These are phyloP conservation scores for Trichoderma pleuroti DNA, from an alignment of 2,329 filamentous ascomycete genomes.

Conservation along the genomic window DNA sequence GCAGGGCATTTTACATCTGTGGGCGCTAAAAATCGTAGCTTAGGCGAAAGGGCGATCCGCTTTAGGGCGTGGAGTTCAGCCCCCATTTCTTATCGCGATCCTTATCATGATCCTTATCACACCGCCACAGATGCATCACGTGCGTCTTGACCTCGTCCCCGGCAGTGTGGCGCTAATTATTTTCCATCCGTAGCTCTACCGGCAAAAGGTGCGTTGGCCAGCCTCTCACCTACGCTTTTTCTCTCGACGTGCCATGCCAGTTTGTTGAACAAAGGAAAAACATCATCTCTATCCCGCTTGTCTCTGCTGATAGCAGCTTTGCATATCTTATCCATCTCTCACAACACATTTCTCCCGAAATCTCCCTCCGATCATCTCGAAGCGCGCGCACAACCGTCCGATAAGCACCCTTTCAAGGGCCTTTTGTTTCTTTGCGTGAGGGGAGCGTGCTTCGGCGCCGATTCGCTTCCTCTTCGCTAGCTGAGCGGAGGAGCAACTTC, in stretches of 20 bases:
- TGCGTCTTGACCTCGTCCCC: not conserved
- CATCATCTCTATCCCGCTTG: not conserved
- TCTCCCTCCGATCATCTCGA: not conserved
- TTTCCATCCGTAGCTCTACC: slow-evolving; percentile 17
- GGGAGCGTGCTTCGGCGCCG: slow-evolving; percentile 14
- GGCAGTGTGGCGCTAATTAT: not conserved
- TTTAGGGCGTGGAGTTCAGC: slow-evolving; percentile 25
- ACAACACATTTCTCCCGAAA: too few species aligned
- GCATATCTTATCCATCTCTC: not conserved
- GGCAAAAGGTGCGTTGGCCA: slow-evolving; percentile 9
- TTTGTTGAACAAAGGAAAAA: not conserved
- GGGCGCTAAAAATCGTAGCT: slow-evolving; percentile 29
- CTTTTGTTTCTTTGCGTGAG: slow-evolving; percentile 3
- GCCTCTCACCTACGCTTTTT: slow-evolving; percentile 11
- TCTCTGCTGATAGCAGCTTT: not conserved
- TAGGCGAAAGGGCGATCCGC: slow-evolving; percentile 26
- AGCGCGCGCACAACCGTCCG: not conserved
- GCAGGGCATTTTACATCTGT: slow-evolving; percentile 33
- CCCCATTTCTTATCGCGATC: not conserved
- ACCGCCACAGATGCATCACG: slow-evolving; percentile 12
- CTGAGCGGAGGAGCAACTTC: slow-evolving; percentile 1
- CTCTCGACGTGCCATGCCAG: slow-evolving; percentile 1
- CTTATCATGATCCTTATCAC: not conserved
- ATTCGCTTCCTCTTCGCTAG: not conserved
- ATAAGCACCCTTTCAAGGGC: not conserved